Evolutionary conservation across 352 stramenopile species (phyloP), one percentile per base, ranked within the genome.

Genomic region (Peronospora farinosa): DNA sequence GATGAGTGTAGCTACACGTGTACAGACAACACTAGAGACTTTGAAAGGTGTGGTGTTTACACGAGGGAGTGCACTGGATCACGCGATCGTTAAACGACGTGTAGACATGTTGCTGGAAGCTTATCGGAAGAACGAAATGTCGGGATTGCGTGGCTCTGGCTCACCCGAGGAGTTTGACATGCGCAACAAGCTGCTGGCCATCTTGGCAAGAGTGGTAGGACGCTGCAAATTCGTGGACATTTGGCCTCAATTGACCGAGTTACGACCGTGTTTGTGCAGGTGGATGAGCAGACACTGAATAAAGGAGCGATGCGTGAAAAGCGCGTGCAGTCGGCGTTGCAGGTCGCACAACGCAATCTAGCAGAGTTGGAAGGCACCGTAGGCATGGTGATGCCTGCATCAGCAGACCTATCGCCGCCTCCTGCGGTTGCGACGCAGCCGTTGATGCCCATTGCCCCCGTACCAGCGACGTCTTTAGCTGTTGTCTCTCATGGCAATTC

Each of bases 71-170:
- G 33, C 62, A 15, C 45, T 71, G 51, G 65, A 74, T 19, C 54
- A 69, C 44, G 64, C 61, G 12, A 61, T 71, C 32, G 62, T 71
- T 9, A 74, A 74, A 53, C 57, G 65, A 36, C 65, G 65, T 30
- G 54, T 66, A 1, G 65, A 74, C 28, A 69, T 71, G 61, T 42
- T 74, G 48, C 44, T 74, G 27, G 62, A 69, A 7, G 62, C 65
- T 1, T 66, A 56, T 37, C 65, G 65, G 19, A 69, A 69, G 57
- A 57, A 62, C 36, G 65, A 74, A 21, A 69, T 68, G 57, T 52
- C 41, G n/a, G 54, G 47, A 0, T 32, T 74, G 45, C 65, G 65
- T 37, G 62, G 65, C 36, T 54, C 61, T 31, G 65, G 58, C 6
- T 55, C 57, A 16, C 50, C 61, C n/a, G 64, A 66, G 30, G 65